phyloP scores from a whole-genome alignment of 176 grass and related monocot species.

The Carex littledalei region DNA sequence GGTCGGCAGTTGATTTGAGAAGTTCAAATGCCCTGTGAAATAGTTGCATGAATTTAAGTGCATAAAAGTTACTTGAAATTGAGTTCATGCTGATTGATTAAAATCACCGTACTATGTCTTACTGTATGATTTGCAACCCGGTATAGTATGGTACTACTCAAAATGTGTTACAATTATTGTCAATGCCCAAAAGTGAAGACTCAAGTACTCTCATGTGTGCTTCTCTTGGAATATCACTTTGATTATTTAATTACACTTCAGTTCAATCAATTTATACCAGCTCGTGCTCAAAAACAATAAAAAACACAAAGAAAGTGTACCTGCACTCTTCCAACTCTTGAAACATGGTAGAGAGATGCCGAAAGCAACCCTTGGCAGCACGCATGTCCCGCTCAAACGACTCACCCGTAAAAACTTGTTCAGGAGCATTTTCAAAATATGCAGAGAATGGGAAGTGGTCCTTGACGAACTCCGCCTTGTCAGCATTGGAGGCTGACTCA shows the following conservation, averaged over 20 bases:
- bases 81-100: neutral
- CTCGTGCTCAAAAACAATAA: neutral
- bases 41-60: neutral
- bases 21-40: conserved; percentile 73
- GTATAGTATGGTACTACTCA: neutral
- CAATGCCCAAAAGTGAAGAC: neutral
- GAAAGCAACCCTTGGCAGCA: conserved; percentile 89
- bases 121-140: neutral
- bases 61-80: neutral
- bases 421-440: conserved; percentile 62
- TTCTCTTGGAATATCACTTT: too few relatives aligned
- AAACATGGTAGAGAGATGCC: conserved; percentile 88
- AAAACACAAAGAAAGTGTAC: neutral
- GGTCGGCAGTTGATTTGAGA: conserved; percentile 85
- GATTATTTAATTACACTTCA: too few relatives aligned
- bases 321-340: conserved; percentile 97
- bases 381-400: conserved; percentile 92
- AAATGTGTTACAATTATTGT: neutral
- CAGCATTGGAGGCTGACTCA: conserved; percentile 58
- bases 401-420: conserved; percentile 71
- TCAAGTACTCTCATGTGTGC: neutral
- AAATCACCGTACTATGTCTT: neutral
- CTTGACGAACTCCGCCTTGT: conserved; percentile 68
- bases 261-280: too few relatives aligned
- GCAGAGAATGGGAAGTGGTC: conserved; percentile 77